Conservation (phyloP, 2,329 filamentous ascomycete species). For the Exophiala sp. region DNA sequence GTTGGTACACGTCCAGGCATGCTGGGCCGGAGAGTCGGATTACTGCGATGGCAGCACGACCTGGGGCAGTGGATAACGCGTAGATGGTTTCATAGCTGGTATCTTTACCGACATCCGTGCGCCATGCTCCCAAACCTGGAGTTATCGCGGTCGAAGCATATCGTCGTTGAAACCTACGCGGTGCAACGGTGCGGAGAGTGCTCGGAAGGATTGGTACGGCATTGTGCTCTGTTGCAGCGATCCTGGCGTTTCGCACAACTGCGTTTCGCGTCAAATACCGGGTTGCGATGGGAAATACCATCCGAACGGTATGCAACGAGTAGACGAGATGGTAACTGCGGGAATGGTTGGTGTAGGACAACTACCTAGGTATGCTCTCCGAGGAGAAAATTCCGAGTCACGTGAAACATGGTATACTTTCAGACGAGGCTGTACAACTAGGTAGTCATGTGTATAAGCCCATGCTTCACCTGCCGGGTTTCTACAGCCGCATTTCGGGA, state of each 20-base stretch:
- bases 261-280: background rate
- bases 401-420: background rate
- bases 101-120: background rate
- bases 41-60: slow-evolving; percentile 83
- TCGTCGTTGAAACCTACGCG: background rate
- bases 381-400: background rate
- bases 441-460: too few relatives aligned
- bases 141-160: slow-evolving; percentile 11
- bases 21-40: slow-evolving; percentile 78
- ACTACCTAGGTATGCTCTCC: background rate
- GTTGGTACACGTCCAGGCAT: slow-evolving; percentile 62
- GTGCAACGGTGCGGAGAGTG: background rate
- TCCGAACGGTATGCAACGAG: slow-evolving; percentile 9
- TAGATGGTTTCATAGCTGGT: slow-evolving; percentile 62
- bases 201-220: background rate
- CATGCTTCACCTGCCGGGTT: too few relatives aligned
- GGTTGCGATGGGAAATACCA: slow-evolving; percentile 11
- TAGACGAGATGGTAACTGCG: background rate
- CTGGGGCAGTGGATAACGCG: slow-evolving; percentile 79
- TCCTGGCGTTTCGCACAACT: background rate
- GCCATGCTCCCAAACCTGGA: slow-evolving; percentile 10
- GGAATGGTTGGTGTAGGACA: background rate
- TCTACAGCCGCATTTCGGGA: too few relatives aligned
- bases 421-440: too few relatives aligned
- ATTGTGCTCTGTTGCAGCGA: background rate